Conservation (phyloP, 164 flowering plant species). For the Macadamia tetraphylla region DNA sequence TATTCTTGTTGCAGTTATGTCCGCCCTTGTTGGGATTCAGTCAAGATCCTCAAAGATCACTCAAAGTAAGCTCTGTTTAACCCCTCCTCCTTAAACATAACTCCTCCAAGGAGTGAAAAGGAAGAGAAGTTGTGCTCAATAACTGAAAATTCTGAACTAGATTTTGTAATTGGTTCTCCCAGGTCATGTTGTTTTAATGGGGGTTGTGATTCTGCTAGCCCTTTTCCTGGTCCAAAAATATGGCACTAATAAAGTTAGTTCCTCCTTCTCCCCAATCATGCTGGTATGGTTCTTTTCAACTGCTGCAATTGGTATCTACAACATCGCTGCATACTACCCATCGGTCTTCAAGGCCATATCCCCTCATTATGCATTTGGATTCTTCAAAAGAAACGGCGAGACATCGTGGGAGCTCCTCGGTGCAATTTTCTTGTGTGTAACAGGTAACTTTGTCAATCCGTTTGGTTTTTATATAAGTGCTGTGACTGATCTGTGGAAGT, state of each 20-base stretch:
- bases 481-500: too few species aligned
- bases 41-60: constrained; percentile 16
- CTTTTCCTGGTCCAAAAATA: constrained; percentile 21
- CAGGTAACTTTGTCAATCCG: constrained; percentile 11
- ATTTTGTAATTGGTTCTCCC: background rate
- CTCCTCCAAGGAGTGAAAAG: background rate
- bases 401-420: constrained; percentile 24
- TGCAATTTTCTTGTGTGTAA: constrained; percentile 19
- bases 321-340: constrained; percentile 19
- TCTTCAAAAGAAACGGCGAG: constrained; percentile 17
- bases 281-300: constrained; percentile 19
- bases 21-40: constrained; percentile 31
- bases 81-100: too few species aligned
- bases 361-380: constrained; percentile 19
- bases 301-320: constrained; percentile 20
- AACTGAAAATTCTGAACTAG: background rate
- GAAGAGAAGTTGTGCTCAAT: too few species aligned
- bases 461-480: too few species aligned
- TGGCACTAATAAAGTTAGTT: constrained; percentile 25
- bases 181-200: constrained; percentile 22
- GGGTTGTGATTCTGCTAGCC: constrained; percentile 13
- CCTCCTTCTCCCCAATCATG: constrained; percentile 29
- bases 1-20: constrained; percentile 18
- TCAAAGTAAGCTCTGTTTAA: constrained; percentile 10
- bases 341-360: constrained; percentile 21